Evolutionary conservation across 257 asterid species (phyloP), one percentile per base, ranked within the genome.

Genomic region (Solanum microdontum): DNA sequence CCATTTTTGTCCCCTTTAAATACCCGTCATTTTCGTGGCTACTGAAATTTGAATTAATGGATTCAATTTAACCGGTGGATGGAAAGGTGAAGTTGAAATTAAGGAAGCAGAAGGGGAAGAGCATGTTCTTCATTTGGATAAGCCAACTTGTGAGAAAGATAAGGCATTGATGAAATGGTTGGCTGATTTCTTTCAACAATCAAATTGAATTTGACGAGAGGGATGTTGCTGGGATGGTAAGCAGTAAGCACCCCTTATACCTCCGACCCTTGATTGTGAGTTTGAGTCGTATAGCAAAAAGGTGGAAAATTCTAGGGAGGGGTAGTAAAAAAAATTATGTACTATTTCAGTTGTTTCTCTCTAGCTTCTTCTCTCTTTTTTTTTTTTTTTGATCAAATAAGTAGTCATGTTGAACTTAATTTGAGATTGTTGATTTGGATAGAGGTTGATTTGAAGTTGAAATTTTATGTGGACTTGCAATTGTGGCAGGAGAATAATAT

Each of bases 121-220:
- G 0, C 99, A 96, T 77, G 96, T 92, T 87, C 95, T 95, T 77
- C 91, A 94, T 90, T 84, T 96, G 85, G 11, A 39, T 37, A 73
- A 86, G 23, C 88, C 88, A 8, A 87, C 34, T 1, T 34, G 79
- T 66, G 93, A 93, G 4, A 92, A 92, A 66, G 97, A 95, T 33
- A 89, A 48, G 7, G 91, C 82, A 19, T 33, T 95, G 36, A 62
- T 89, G 84, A 89, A 91, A 28, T 89, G 90, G 14, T 88, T 94
- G 87, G 87, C 86, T 15, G 28, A 84, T 14, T 92, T 94, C 82
- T 39, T 93, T 19, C 24, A 77, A n/a, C 24, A 39, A 24, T 40
- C 84, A 40, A 24, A 8, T 33, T 43, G 64, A 77, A 3, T 39
- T 51, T 51, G 0, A 5, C 62, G 9, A 51, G n/a, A 51, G 9